These are phyloP conservation scores for Gossypium davidsonii DNA, from an alignment of 441 rosid species.

Conservation along the genomic window DNA sequence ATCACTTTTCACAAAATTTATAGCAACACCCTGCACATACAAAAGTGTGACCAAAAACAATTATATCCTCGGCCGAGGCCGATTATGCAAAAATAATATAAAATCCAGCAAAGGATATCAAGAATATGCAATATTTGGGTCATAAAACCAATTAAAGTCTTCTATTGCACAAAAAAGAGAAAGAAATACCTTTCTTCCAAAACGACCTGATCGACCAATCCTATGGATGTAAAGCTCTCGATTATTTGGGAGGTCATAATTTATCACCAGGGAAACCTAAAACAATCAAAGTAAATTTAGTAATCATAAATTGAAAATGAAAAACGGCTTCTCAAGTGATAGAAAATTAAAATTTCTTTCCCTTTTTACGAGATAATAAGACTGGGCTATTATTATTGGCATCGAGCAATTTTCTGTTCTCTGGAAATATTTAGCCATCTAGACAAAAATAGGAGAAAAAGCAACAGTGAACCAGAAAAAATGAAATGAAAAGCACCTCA, in stretches of 20 bases:
- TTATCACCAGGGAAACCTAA: constrained; percentile 84
- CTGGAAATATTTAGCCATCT: not conserved
- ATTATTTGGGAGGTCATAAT: constrained; percentile 91
- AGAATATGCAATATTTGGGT: not conserved
- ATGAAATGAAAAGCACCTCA: not conserved
- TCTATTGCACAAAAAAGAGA: not conserved
- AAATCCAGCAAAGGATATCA: not conserved
- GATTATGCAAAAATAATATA: not conserved
- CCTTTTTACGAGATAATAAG: no score
- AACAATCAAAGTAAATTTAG: not conserved
- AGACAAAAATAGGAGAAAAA: not conserved
- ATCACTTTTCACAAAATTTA: constrained; percentile 85
- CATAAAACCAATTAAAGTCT: no score
- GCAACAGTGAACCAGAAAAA: not conserved
- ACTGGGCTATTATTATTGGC: no score
- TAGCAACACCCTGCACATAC: constrained; percentile 77
- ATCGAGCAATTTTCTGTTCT: no score
- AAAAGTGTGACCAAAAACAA: not conserved
- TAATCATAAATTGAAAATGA: not conserved
- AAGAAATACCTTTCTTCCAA: constrained; percentile 13
- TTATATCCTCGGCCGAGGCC: not conserved
- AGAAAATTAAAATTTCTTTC: not conserved
- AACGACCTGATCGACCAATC: constrained; percentile 94
- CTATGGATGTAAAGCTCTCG: constrained; percentile 94
- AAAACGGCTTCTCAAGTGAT: not conserved